Evolutionary conservation across 495 filamentous ascomycete species (phyloP), one percentile per base, ranked within the genome.

Genomic region (Tuber calosporum): DNA sequence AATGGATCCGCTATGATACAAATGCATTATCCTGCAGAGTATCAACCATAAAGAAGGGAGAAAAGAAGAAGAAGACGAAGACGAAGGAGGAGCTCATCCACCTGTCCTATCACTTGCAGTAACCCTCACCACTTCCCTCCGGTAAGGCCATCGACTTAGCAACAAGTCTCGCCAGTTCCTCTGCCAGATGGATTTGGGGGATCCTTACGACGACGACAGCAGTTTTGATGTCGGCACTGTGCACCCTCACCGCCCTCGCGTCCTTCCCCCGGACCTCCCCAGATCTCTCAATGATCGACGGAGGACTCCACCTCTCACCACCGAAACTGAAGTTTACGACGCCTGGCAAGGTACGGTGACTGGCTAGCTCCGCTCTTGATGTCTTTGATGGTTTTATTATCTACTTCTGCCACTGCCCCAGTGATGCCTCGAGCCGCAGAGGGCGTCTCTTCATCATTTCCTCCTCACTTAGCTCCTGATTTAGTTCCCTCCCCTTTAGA

Each of bases 271-370:
- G 76, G 96, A 99, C 82, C 87, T 99, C 37, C 95, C 95, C 7
- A 93, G 89, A 77, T 94, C 93, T 67, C 86, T 99, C 73, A 91
- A 98, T 79, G 96, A 98, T 84, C 87, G 94, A 70, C 88, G 90
- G 81, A 88, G 86, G 72, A 74, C 80, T 19, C 77, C 74, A 20
- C 77, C 72, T 41, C 84, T 87, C 6, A 84, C 84, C 19, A 83
- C 83, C 43, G 94, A 97, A 85, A 96, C 93, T 37, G 94, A 98
- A 87, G 91, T 97, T 85, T 98, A 98, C 82, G 95, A 99, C 87
- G 96, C 92, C 73, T 99, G 95, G 95, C 93, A 97, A 90, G 94
- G 94, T 97, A 82, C 74, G 85, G 72, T 72, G 71, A 69, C 48
- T 75, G 70, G 39, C 75, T 62, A 79, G 74, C n/a, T 66, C 71